Conservation (phyloP, 257 asterid species). For the Solanum chilense region DNA sequence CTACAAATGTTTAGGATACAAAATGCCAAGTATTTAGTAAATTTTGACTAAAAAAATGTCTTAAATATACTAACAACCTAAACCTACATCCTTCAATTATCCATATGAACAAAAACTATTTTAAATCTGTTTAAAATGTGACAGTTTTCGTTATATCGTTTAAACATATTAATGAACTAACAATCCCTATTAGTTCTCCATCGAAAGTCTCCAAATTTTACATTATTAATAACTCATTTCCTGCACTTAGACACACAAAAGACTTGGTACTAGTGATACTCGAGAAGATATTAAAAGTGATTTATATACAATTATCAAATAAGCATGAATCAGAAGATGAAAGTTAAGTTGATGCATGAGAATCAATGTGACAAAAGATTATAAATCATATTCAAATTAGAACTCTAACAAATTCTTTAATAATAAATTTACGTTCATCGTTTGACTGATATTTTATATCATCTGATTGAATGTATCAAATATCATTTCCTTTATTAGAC, state of each 20-base stretch:
- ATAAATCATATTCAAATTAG: background rate
- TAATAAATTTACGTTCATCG: background rate
- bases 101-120: background rate
- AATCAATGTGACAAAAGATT: background rate
- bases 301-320: background rate
- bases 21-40: background rate
- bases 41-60: background rate
- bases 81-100: background rate
- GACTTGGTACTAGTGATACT: no score
- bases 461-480: no score
- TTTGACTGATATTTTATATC: no score
- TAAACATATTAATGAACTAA: background rate
- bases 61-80: background rate
- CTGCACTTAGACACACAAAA: background rate
- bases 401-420: background rate
- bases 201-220: background rate
- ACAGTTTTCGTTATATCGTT: background rate
- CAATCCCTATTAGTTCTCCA: background rate
- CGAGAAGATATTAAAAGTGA: background rate
- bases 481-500: no score
- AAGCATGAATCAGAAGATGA: background rate
- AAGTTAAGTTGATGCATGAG: background rate
- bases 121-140: background rate
- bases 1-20: background rate
- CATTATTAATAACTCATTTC: background rate